A percentile compares a stretch with the other conserved stretches of the same genome.
phyloP scores from a whole-genome alignment of 345 rosid genomes.

The Erodium maritimum region DNA sequence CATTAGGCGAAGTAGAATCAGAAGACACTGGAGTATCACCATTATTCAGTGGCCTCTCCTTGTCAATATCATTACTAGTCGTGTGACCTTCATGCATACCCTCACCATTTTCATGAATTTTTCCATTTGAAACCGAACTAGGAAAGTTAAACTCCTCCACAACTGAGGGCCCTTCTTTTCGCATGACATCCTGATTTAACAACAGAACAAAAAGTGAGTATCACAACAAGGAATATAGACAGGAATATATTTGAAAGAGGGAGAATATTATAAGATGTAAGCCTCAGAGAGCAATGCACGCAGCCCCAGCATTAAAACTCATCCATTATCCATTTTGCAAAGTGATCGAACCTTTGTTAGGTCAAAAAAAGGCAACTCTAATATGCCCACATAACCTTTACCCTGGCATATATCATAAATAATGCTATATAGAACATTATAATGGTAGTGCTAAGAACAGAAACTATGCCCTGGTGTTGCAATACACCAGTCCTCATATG shows the following conservation, averaged over 20 bases:
- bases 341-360: background rate
- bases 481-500: too few relatives aligned
- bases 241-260: background rate
- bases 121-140: background rate
- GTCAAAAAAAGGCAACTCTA: background rate
- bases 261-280: background rate
- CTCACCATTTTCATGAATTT: slow-evolving; percentile 14
- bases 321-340: background rate
- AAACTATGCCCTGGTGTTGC: too few relatives aligned
- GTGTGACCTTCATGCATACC: slow-evolving; percentile 5
- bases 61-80: slow-evolving; percentile 4
- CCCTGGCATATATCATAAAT: background rate
- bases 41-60: slow-evolving; percentile 17
- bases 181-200: slow-evolving; percentile 16
- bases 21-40: slow-evolving; percentile 18
- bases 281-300: background rate
- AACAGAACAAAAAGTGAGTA: slow-evolving; percentile 7
- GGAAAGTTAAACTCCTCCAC: slow-evolving; percentile 6
- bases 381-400: background rate
- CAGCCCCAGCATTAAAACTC: background rate
- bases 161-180: slow-evolving; percentile 13
- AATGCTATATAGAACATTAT: too few relatives aligned
- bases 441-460: too few relatives aligned
- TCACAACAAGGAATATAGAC: background rate
- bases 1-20: slow-evolving; percentile 23